Base-by-base conservation (phyloP, 2,329 filamentous ascomycete genomes). In the Pseudogymnoascus sp. region DNA sequence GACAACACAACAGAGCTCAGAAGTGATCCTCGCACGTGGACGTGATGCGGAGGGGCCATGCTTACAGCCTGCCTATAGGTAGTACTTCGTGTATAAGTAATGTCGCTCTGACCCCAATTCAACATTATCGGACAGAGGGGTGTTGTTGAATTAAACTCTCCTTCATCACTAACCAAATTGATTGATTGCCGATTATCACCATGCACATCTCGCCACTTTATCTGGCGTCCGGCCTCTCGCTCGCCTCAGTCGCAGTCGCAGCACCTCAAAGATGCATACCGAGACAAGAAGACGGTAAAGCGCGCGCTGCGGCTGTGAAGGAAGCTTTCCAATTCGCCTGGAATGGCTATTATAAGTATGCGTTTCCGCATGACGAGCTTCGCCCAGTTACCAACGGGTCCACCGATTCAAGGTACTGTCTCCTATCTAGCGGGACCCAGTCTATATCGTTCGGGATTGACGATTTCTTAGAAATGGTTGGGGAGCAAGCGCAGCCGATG, bases 401-500 rank as follows among this genome's bases (percentile, higher is more conserved):
- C 64, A 78, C 79, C 21, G 86, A 96, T 72, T 88, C 89, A 61
- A 82, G 88, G 89, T 90, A 76, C 66, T 77, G 69, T 59, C 6
- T 39, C 35, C 33, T 60, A 18, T 13, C 60, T 13, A 8, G 29
- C 36, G 9, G 31, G 60, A 21, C 36, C n/a, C n/a, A n/a, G n/a
- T 55, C 48, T 9, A 13, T 12, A 35, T 35, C 12, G 29, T 59
- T n/a, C 15, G 10, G 12, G 60, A 25, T 60, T 67, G 64, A 67
- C 60, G 35, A 29, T 7, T 33, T 35, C 29, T 40, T 63, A 92
- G 89, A 65, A 92, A 92, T 70, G 87, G 85, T 61, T 96, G 91
- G 91, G 91, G 90, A 25, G 89, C 90, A 31, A 92, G 87, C 42
- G 89, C 90, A 0, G 82, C 94, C 12, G 91, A 96, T 72, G 88